Conservation (phyloP, 2,329 filamentous ascomycete species). For the Xylaria arbuscula region DNA sequence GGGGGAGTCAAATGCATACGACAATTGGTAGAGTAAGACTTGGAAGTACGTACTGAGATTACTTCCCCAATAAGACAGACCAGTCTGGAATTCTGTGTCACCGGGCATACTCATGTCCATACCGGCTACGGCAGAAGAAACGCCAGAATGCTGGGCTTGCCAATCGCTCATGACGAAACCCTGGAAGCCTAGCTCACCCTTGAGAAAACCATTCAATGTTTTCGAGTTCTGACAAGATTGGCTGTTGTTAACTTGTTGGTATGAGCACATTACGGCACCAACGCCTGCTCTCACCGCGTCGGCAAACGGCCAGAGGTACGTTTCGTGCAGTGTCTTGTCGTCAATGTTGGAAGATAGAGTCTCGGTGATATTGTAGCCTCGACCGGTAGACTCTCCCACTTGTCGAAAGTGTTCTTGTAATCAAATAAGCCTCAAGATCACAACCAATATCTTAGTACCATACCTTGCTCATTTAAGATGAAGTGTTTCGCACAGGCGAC, state of each 20-base stretch:
- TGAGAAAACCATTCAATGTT: slow-evolving; percentile 78
- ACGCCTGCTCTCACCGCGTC: slow-evolving; percentile 77
- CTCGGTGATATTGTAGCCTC: slow-evolving; percentile 72
- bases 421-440: slow-evolving; percentile 35
- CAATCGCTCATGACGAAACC: slow-evolving; percentile 86
- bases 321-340: slow-evolving; percentile 79
- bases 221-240: slow-evolving; percentile 84
- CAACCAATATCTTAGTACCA: background rate
- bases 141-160: slow-evolving; percentile 78
- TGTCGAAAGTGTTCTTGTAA: slow-evolving; percentile 76
- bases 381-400: slow-evolving; percentile 63
- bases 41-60: slow-evolving; percentile 70
- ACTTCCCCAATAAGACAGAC: slow-evolving; percentile 80
- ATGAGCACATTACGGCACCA: slow-evolving; percentile 73
- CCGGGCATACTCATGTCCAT: slow-evolving; percentile 92
- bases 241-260: slow-evolving; percentile 83
- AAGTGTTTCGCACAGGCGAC: slow-evolving; percentile 83
- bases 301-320: slow-evolving; percentile 83
- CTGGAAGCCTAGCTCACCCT: slow-evolving; percentile 83
- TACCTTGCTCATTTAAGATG: slow-evolving; percentile 74
- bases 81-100: slow-evolving; percentile 62
- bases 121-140: slow-evolving; percentile 74
- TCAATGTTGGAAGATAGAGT: slow-evolving; percentile 70
- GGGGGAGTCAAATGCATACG: too few relatives aligned
- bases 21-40: background rate